phyloP scores from a whole-genome alignment of 2,329 filamentous ascomycete species.

The Penicillium digitatum region DNA sequence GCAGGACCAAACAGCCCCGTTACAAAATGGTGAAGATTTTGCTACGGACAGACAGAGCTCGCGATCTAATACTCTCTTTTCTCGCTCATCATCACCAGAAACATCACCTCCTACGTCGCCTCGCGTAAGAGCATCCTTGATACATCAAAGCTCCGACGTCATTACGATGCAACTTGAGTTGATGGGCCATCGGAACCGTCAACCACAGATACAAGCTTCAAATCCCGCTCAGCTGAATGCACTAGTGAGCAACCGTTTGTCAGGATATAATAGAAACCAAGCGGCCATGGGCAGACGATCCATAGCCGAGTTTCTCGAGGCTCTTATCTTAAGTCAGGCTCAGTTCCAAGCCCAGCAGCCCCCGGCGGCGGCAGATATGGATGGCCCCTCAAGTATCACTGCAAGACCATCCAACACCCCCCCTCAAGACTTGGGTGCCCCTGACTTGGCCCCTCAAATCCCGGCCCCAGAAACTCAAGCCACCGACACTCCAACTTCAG shows the following conservation, averaged over 20 bases:
- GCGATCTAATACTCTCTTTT: slow-evolving; percentile 41
- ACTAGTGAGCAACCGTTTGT: slow-evolving; percentile 10
- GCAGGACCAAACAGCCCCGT: slow-evolving; percentile 12
- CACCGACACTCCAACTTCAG: slow-evolving; percentile 2
- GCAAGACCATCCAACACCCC: slow-evolving; percentile 16
- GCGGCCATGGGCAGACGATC: slow-evolving; percentile 24
- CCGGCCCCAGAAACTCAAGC: slow-evolving; percentile 5
- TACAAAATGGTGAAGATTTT: slow-evolving; percentile 8
- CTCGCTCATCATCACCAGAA: slow-evolving; percentile 38
- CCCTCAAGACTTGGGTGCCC: slow-evolving; percentile 9
- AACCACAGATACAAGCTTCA: slow-evolving; percentile 16
- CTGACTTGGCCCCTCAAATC: slow-evolving; percentile 7
- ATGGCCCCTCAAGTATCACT: slow-evolving; percentile 24
- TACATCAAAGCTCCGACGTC: slow-evolving; percentile 43
- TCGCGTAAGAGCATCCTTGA: slow-evolving; percentile 41
- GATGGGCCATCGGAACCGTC: slow-evolving; percentile 32
- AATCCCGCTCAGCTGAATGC: slow-evolving; percentile 13
- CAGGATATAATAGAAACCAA: slow-evolving; percentile 14
- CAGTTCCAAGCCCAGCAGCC: slow-evolving; percentile 18
- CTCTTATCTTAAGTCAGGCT: slow-evolving; percentile 31
- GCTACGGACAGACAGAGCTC: slow-evolving; percentile 28
- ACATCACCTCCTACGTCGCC: slow-evolving; percentile 43
- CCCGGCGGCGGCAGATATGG: slow-evolving; percentile 17
- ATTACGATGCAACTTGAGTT: slow-evolving; percentile 46
- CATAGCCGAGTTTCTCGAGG: slow-evolving; percentile 37